Evolutionary conservation across 1,284 basidiomycete genomes (phyloP), one percentile per base, ranked within the genome.

Genomic region (Ganoderma lucidum): DNA sequence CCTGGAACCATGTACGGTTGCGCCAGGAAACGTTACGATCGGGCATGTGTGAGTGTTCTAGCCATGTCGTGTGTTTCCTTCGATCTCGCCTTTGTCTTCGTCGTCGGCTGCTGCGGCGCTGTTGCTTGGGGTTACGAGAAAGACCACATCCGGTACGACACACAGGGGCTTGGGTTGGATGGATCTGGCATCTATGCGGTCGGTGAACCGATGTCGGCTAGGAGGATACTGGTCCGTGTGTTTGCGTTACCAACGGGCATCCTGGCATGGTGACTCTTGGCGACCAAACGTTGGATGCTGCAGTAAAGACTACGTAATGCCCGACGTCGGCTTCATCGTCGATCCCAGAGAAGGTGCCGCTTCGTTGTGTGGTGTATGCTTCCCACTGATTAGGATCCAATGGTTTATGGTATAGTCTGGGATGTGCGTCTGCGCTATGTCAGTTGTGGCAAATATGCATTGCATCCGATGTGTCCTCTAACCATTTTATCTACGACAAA

Each of bases 41-140:
- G 87, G 87, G 65, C 92, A 93, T 88, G 86, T 92, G 91, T 93
- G 76, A 77, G 91, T 88, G 55, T 39, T n/a, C 56, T 41, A 23
- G 58, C 37, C 5, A 15, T 39, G 17, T 60, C 23, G 23, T 14
- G 19, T 41, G 10, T 37, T 30, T 8, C 35, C 35, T 39, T 17
- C 1, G 10, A 42, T 71, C 45, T 37, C 63, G 15, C 70, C 14
- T 55, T 45, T 63, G 58, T 62, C 65, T 65, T 23, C 63, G 30
- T 15, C 3, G 65, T 59, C 30, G 30, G 67, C 35, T 62, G 56
- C 12, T 6, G 30, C 17, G 15, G 30, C 19, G 48, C 2, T 28
- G 53, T 56, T 32, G 28, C 17, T 32, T 17, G 14, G 53, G 53
- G 53, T 56, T 56, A 56, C 30, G 30, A 15, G 15, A 56, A 56